Evolutionary conservation across 768 basidiomycete species (phyloP), one percentile per base, ranked within the genome.

Genomic region (Phlebiopsis flavidoalba): DNA sequence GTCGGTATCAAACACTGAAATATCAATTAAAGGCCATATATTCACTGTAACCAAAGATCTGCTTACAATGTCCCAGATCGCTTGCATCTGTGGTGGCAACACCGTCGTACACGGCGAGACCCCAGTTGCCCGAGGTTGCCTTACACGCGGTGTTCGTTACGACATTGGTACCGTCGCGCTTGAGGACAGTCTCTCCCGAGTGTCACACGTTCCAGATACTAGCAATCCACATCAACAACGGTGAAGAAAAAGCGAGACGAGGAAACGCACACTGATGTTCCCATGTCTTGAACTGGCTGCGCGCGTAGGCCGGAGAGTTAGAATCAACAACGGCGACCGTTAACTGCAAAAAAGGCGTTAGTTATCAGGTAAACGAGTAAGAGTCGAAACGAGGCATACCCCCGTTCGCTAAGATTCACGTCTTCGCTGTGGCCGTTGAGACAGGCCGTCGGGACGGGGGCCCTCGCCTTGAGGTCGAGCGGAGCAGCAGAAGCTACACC

Each of bases 181-280:
- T 73, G 37, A 74, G 65, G n/a, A 72, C 71, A 6, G 67, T 81
- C 66, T 83, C 80, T n/a, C 26, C 47, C 82, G 71, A 3, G 82
- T 82, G 65, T 83, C 74, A 67, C 83, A 84, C 1, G 65, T 73
- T 26, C 83, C 82, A 1, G 77, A 79, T 63, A 83, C 80, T 82
- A 58, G 8, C 11, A 43, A 10, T 12, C 54, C 31, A 8, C 15
- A 50, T 55, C 8, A 33, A 8, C 50, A 14, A 33, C 31, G 8
- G 19, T 22, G 21, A 57, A 60, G 12, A 48, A 11, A 49, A 52
- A 33, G 19, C 24, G 21, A 43, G 19, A 10, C 19, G 26, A 59
- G 45, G 26, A 73, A n/a, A n/a, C n/a, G n/a, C 78, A 52, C 26
- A 82, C 80, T 78, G 43, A 66, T 80, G 57, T 78, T n/a, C 75